Base-by-base conservation (phyloP, 2,329 filamentous ascomycete genomes). In the Exophiala dermatitidis region DNA sequence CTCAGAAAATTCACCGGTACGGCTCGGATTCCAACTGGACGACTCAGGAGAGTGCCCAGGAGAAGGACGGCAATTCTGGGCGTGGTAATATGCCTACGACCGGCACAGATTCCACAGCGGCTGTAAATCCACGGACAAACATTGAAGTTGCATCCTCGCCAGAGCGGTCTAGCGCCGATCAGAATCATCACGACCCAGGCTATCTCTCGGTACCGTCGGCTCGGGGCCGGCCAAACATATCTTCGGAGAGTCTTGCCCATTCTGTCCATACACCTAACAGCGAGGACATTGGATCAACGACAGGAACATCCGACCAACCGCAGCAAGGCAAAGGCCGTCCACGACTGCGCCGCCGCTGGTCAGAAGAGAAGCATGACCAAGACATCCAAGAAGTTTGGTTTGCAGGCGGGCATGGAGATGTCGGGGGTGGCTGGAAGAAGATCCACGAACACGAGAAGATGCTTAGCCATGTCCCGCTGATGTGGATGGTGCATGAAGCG, bases 351-450 rank as follows among this genome's bases (percentile, higher is more conserved):
- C 3, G 64, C 64, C 10, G 48, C 37, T 34, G 44, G 46, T 59
- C 56, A 3, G 68, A 71, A 9, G 65, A 70, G 9, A 64, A 66
- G n/a, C 54, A 52, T 0, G 74, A 77, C 1, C 86, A 90, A 63
- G 85, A 91, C 60, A 85, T 91, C 45, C 79, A 87, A 54, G 88
- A 93, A 63, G 79, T 91, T 5, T 74, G 72, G 72, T 93, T 93
- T 63, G 77, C 86, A 0, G 88, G 88, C 5, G 83, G 84, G 7
- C 88, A 94, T 58, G 87, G 81, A 1, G 87, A 91, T 58, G 82
- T 90, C 31, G 87, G 87, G 1, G 87, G 87, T 6, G 87, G 87
- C 3, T 62, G 60, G 60, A 43, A 32, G 3, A 58, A 51, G 33
- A 38, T 72, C 0, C 72, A 73, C 1, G 76, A 74, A 28, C 85